A percentile compares a stretch with the other conserved stretches of the same genome.
These are phyloP conservation scores for Gardenia jasminoides DNA, from an alignment of 257 asterid species.

Conservation along the genomic window DNA sequence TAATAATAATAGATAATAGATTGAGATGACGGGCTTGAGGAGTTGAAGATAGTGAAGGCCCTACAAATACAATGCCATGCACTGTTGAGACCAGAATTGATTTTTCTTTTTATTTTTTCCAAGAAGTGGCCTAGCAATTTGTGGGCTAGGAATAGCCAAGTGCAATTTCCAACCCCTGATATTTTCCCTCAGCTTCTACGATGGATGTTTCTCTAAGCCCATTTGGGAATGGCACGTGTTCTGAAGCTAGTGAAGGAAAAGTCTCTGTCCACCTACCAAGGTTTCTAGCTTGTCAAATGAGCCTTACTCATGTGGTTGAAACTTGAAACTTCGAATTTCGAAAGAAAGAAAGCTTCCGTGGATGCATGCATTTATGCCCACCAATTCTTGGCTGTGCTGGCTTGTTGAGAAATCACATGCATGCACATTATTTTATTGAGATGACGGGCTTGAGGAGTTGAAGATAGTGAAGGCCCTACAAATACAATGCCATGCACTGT, in stretches of 20 bases:
- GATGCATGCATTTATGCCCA: conserved; percentile 13
- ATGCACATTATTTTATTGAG: neutral
- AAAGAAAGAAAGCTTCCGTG: neutral
- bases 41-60: neutral
- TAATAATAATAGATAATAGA: too few relatives aligned
- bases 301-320: conserved; percentile 20
- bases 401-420: conserved; percentile 5
- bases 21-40: neutral
- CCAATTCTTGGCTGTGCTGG: conserved; percentile 8
- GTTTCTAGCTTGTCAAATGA: conserved; percentile 14
- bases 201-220: conserved; percentile 15
- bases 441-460: neutral
- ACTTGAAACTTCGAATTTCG: conserved; percentile 12
- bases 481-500: neutral
- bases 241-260: conserved; percentile 2
- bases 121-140: neutral
- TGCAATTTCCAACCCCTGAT: neutral
- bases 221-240: conserved; percentile 9
- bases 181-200: neutral
- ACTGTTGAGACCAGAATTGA: neutral
- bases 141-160: conserved; percentile 6
- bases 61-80: neutral
- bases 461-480: neutral
- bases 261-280: conserved; percentile 14
- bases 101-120: too few relatives aligned